Conservation (phyloP, 2,329 filamentous ascomycete species). For the Xylariaceae sp. region DNA sequence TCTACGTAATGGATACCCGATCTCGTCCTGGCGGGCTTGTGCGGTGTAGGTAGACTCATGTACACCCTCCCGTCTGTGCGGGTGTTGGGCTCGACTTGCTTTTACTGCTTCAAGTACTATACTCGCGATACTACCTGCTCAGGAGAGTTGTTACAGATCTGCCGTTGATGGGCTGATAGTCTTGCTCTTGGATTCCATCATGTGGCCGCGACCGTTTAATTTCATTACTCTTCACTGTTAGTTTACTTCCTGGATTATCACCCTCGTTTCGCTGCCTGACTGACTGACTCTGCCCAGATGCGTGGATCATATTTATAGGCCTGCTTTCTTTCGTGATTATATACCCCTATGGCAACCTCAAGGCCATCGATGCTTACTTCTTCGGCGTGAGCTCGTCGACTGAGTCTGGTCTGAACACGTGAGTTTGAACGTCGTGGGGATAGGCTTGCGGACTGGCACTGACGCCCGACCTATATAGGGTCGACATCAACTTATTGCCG, state of each 20-base stretch:
- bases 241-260: background rate
- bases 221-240: background rate
- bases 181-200: background rate
- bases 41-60: too few relatives aligned
- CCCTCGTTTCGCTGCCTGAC: background rate
- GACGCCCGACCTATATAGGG: background rate
- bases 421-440: background rate
- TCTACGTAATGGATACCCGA: too few relatives aligned
- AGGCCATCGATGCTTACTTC: background rate
- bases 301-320: background rate
- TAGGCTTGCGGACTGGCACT: background rate
- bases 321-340: background rate
- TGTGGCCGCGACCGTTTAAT: background rate
- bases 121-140: too few relatives aligned
- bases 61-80: too few relatives aligned
- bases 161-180: too few relatives aligned
- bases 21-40: too few relatives aligned
- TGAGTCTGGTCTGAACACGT: background rate
- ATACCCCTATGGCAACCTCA: background rate
- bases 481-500: background rate
- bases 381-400: background rate
- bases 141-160: too few relatives aligned
- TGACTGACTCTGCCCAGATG: background rate
- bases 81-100: too few relatives aligned
- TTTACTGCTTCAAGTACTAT: too few relatives aligned